Conservation (phyloP, 768 basidiomycete genomes). For the Tephrocybe sp. region DNA sequence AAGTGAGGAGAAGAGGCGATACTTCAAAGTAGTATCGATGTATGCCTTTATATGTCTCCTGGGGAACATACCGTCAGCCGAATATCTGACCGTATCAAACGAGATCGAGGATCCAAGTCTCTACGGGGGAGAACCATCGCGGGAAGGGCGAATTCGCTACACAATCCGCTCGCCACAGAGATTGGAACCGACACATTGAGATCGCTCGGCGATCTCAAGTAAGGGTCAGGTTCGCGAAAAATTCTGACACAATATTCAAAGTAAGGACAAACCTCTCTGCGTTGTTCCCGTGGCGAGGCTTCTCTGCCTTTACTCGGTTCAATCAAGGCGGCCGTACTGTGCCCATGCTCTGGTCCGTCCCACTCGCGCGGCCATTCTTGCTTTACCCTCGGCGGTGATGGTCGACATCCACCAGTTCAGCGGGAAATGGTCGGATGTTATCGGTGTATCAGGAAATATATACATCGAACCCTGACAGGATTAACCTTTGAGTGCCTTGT, state of each 20-base stretch:
- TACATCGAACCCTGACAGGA: no score
- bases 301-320: neutral
- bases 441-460: no score
- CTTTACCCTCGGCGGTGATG: no score
- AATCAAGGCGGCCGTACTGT: neutral
- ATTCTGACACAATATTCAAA: neutral
- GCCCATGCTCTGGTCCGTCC: neutral
- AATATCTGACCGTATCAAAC: no score
- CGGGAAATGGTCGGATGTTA: no score
- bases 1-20: neutral
- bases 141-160: neutral
- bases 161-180: constrained; percentile 5
- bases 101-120: constrained; percentile 8
- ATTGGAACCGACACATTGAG: constrained; percentile 7
- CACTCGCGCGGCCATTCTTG: neutral
- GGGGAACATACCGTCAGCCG: no score
- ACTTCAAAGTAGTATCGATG: neutral
- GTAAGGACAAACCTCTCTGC: neutral
- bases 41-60: constrained; percentile 7
- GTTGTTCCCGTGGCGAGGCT: neutral
- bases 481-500: no score
- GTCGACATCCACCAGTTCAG: no score
- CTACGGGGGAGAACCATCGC: neutral
- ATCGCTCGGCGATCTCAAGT: neutral
- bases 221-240: neutral